Conservation (phyloP, 2,329 filamentous ascomycete species). For the Cephalotrichum gorgonifer region DNA sequence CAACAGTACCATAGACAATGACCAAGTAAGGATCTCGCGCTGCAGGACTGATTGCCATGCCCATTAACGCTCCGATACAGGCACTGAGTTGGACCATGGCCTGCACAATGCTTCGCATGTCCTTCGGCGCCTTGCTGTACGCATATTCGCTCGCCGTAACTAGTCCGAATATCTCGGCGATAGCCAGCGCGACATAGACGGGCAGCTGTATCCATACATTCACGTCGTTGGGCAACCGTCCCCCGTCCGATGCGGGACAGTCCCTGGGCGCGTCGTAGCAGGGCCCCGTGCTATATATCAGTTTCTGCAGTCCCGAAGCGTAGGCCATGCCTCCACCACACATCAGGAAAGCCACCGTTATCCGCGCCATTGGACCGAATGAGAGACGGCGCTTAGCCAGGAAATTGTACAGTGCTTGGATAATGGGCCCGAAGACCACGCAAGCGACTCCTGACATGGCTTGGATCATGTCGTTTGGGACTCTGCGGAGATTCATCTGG, state of each 20-base stretch:
- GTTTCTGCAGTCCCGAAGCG: slow-evolving; percentile 43
- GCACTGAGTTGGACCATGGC: slow-evolving; percentile 28
- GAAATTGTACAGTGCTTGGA: slow-evolving; percentile 49
- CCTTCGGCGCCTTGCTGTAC: slow-evolving; percentile 64
- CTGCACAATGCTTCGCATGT: slow-evolving; percentile 66
- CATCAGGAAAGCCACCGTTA: slow-evolving; percentile 57
- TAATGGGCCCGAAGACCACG: slow-evolving; percentile 61
- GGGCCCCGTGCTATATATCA: slow-evolving; percentile 50
- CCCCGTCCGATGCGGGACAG: slow-evolving; percentile 13
- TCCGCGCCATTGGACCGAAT: slow-evolving; percentile 68
- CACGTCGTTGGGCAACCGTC: slow-evolving; percentile 32
- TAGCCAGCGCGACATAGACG: slow-evolving; percentile 35
- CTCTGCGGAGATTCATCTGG: slow-evolving; percentile 55
- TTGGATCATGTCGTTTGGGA: slow-evolving; percentile 67
- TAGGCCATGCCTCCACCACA: slow-evolving; percentile 50
- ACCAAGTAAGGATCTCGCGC: background rate
- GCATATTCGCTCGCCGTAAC: slow-evolving; percentile 62
- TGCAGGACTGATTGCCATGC: background rate
- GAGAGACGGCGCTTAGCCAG: slow-evolving; percentile 52
- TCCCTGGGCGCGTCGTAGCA: slow-evolving; percentile 38
- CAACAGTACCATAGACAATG: background rate
- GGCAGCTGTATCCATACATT: slow-evolving; percentile 53
- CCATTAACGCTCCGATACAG: background rate
- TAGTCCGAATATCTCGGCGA: slow-evolving; percentile 38
- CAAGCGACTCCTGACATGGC: slow-evolving; percentile 67